Evolutionary conservation across 345 rosid species (phyloP), one percentile per base, ranked within the genome.

Genomic region (Populus nigra): DNA sequence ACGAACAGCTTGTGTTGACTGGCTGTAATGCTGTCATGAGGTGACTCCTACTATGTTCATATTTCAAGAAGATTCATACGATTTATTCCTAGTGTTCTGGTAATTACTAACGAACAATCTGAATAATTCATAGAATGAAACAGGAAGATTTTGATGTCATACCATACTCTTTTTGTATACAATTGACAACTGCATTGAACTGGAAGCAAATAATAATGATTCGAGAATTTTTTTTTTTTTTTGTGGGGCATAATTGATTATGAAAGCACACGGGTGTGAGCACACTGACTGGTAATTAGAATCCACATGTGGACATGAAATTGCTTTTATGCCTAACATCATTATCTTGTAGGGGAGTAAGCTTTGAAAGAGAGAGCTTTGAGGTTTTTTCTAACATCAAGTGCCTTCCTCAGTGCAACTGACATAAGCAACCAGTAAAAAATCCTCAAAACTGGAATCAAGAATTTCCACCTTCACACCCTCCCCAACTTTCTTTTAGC

Each of bases 271-370:
- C 20, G 68, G 27, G 72, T n/a, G 72, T 22, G 16, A 35, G 39
- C 45, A 41, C 69, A 59, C 38, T 59, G 77, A 73, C 77, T 45
- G 73, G 61, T 39, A 61, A n/a, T 15, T 27, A 9, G 43, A 27
- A 61, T n/a, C 47, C 82, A 62, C 8, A 65, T 70, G 41, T 27
- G 50, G 78, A 75, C 76, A 71, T 70, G 31, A 7, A 33, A 49
- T 45, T 27, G 79, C 83, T 79, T 80, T 75, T 49, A 38, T 9
- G 9, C 22, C 62, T 62, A 43, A 18, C 74, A 71, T 78, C 66
- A 72, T 78, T 73, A 73, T 55, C 7, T 41, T 41, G 61, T 13
- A 27, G 36, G 23, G 65, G 50, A 13, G 74, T 38, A 57, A 35
- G 76, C 43, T 72, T 72, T 18, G 22, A 41, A 38, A 67, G 67